Evolutionary conservation across 306 rosid species (phyloP).

Genomic region (Sindora glabra): DNA sequence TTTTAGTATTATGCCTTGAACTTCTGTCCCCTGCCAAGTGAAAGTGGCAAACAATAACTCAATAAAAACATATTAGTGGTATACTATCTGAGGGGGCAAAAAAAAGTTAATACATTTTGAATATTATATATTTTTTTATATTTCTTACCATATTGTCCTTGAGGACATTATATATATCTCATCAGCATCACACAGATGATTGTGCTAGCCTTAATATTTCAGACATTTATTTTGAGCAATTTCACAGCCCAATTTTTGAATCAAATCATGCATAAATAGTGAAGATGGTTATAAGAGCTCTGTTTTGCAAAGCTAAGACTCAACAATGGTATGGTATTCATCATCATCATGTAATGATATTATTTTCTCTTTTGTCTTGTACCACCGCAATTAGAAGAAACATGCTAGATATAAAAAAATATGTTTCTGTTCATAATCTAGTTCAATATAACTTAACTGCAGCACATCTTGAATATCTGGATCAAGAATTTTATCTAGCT

Average conservation of each 20-base stretch:
- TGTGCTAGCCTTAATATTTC: not conserved
- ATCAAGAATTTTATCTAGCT: not conserved
- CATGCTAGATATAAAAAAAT: not conserved
- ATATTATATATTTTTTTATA: not conserved
- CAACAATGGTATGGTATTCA: not conserved
- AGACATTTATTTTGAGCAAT: constrained; percentile 10
- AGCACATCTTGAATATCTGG: not conserved
- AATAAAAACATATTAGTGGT: too few species aligned
- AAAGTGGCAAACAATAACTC: not conserved
- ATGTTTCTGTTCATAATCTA: not conserved
- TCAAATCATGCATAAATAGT: constrained; percentile 7
- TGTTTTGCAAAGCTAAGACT: not conserved
- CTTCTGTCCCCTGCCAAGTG: constrained; percentile 12
- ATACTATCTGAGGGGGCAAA: too few species aligned
- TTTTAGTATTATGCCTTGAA: constrained; percentile 2
- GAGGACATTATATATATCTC: not conserved
- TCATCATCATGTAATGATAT: not conserved
- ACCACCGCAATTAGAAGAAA: not conserved
- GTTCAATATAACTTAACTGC: not conserved
- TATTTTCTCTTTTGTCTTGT: not conserved
- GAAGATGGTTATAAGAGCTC: not conserved
- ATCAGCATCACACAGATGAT: not conserved
- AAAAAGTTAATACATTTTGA: too few species aligned
- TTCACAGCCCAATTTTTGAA: constrained; percentile 14
- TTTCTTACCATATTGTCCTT: not conserved